A percentile compares a stretch with the other conserved stretches of the same genome.
Conservation (phyloP, 306 rosid genomes). For the Dryas drummondii region DNA sequence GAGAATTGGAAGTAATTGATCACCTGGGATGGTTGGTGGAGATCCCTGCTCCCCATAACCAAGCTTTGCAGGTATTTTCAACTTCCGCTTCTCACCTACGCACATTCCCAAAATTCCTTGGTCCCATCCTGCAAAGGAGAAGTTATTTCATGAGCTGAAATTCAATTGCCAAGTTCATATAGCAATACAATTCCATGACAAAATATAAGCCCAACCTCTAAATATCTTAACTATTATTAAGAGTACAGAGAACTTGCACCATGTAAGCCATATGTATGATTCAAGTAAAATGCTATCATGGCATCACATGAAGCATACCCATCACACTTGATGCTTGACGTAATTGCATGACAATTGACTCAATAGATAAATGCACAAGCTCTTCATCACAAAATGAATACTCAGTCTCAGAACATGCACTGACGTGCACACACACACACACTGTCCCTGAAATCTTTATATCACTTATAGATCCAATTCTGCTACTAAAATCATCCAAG, state of each 20-base stretch:
- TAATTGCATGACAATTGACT: neutral
- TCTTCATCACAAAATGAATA: neutral
- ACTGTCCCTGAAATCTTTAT: neutral
- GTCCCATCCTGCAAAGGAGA: constrained; percentile 80
- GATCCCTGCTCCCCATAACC: constrained; percentile 95
- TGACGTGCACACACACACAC: neutral
- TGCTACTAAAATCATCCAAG: neutral
- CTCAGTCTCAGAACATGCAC: no score
- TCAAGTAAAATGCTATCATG: constrained; percentile 1
- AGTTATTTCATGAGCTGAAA: neutral
- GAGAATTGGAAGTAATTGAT: constrained; percentile 13
- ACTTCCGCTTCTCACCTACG: constrained; percentile 91
- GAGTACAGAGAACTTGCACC: neutral
- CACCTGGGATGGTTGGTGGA: constrained; percentile 94
- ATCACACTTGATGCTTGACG: neutral
- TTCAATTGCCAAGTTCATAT: neutral
- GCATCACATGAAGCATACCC: constrained; percentile 1
- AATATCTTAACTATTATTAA: neutral
- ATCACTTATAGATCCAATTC: neutral
- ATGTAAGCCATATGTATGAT: neutral
- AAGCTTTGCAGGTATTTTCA: constrained; percentile 90
- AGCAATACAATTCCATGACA: neutral
- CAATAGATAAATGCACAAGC: neutral
- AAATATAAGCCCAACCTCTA: neutral
- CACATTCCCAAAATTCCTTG: constrained; percentile 96